Evolutionary conservation across 805 yeast genomes (phyloP).

Genomic region (Pichia insulana): DNA sequence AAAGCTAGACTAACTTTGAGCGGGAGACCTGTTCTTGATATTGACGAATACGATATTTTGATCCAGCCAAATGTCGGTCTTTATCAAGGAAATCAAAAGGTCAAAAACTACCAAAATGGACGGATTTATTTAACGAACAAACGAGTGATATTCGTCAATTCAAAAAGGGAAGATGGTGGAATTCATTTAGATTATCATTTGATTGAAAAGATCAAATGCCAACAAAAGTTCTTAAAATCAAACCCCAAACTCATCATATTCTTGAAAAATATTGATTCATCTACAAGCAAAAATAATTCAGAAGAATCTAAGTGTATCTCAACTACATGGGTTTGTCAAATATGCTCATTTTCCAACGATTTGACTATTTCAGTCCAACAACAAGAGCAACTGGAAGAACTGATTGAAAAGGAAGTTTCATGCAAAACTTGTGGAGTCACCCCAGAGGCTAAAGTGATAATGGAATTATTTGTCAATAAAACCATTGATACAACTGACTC

Average conservation of each 20-base stretch:
- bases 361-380: slow-evolving; percentile 21
- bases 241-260: slow-evolving; percentile 61
- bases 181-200: slow-evolving; percentile 14
- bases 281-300: no score
- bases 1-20: slow-evolving; percentile 19
- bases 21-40: slow-evolving; percentile 24
- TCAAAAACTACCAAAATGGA: slow-evolving; percentile 60
- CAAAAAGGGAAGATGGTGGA: background rate
- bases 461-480: slow-evolving; percentile 16
- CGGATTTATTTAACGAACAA: slow-evolving; percentile 67
- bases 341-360: slow-evolving; percentile 66
- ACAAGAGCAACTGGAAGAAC: slow-evolving; percentile 6
- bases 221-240: slow-evolving; percentile 56
- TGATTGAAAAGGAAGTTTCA: slow-evolving; percentile 27
- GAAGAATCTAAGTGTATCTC: no score
- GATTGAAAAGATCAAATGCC: slow-evolving; percentile 20
- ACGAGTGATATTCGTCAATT: slow-evolving; percentile 61
- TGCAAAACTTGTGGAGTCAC: slow-evolving; percentile 61
- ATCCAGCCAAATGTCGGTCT: slow-evolving; percentile 58
- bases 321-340: slow-evolving; percentile 77
- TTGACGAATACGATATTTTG: slow-evolving; percentile 40
- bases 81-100: slow-evolving; percentile 68
- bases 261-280: slow-evolving; percentile 6
- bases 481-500: background rate
- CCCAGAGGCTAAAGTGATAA: slow-evolving; percentile 28